Evolutionary conservation across 495 filamentous ascomycete species (phyloP), one percentile per base, ranked within the genome.

Genomic region (Penicillium desertorum): DNA sequence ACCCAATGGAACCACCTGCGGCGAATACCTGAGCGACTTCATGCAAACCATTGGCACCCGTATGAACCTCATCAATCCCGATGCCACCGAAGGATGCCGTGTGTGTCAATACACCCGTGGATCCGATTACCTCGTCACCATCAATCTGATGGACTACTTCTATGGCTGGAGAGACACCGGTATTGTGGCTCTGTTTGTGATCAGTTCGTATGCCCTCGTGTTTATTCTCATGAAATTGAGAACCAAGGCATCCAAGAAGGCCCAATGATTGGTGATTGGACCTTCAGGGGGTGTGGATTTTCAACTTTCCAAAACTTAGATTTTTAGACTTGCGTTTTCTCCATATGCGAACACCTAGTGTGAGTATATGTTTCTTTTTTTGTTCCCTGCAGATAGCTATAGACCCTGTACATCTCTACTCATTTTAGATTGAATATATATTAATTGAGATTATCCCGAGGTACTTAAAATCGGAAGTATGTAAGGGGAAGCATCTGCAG

Each of bases 21-120:
- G 45, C 8, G 59, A 82, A 39, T 92, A 89, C 63, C 62, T 88
- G 47, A 48, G 53, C 12, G 25, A 64, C 0, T 88, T 82, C 58
- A 79, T 80, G 27, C 47, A 62, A 25, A 59, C 58, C 4, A 69
- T 72, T 1, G 82, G 82, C 5, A 80, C 80, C 0, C 78, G 80
- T 49, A 65, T 69, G 52, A 71, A 70, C 34, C 75, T 90, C 2
- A 27, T 73, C 27, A 76, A 86, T 57, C 76, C 79, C 1, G 71
- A 73, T 9, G 77, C 74, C 1, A 87, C 51, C 42, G 34, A 77
- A 1, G 51, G 57, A 42, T 92, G 88, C 70, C 61, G 62, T 0
- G 88, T 81, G 62, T 92, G 88, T 71, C 60, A 77, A 50, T 77
- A 73, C 53, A 62, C 62, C 11, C 17, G 43, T 2, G 74, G 72